phyloP scores from a whole-genome alignment of 1,139 yeast species.

The Hansenula lynferdii region DNA sequence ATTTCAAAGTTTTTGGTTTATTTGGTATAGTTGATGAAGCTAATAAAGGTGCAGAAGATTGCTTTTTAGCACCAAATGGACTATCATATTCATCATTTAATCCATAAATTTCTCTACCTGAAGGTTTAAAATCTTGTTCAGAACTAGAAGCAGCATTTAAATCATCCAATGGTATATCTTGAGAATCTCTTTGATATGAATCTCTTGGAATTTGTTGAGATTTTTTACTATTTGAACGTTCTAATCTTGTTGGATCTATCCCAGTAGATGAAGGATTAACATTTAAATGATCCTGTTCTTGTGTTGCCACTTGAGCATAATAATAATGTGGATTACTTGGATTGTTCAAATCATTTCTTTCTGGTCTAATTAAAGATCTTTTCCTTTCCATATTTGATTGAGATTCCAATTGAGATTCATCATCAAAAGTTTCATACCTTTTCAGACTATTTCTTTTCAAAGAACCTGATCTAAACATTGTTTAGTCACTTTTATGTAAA shows the following conservation, averaged over 20 bases:
- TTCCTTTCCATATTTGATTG: constrained; percentile 34
- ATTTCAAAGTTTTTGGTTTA: constrained; percentile 7
- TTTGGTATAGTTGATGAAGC: constrained; percentile 1
- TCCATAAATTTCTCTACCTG: constrained; percentile 53
- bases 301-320: constrained; percentile 77
- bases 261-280: constrained; percentile 76
- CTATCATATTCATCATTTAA: constrained; percentile 50
- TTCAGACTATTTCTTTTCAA: constrained; percentile 14
- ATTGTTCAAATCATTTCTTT: constrained; percentile 61
- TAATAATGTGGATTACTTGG: constrained; percentile 72
- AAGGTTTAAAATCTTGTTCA: constrained; percentile 9
- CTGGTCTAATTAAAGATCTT: constrained; percentile 74
- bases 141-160: constrained; percentile 15
- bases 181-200: constrained; percentile 3
- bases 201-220: constrained; percentile 5
- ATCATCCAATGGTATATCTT: constrained; percentile 17
- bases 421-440: constrained; percentile 18
- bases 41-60: not conserved
- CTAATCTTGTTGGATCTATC: constrained; percentile 47
- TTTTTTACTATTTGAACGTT: constrained; percentile 9
- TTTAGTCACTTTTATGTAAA: not conserved
- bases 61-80: constrained; percentile 8
- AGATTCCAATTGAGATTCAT: constrained; percentile 16
- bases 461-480: constrained; percentile 21
- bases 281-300: constrained; percentile 54